Evolutionary conservation across 768 basidiomycete genomes (phyloP).

Genomic region (Suillus luteus): DNA sequence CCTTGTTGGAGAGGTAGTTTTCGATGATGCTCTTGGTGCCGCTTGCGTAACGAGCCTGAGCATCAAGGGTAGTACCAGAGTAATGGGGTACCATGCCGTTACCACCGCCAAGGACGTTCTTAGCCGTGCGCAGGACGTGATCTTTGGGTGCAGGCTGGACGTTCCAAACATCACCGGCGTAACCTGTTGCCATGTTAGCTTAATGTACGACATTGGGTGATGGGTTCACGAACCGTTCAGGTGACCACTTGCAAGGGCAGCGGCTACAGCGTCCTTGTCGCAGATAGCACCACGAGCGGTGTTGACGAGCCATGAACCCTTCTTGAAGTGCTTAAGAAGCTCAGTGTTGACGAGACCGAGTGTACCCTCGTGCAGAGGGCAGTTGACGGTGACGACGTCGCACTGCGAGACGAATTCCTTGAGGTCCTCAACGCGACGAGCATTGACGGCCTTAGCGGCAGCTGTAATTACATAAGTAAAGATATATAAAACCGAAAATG

Average conservation of each 20-base stretch:
- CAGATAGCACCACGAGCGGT: constrained; percentile 92
- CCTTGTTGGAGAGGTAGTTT: constrained; percentile 62
- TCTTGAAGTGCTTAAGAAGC: constrained; percentile 86
- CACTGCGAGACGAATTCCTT: constrained; percentile 64
- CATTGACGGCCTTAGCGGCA: constrained; percentile 65
- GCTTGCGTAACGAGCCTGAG: constrained; percentile 81
- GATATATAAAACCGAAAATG: not conserved
- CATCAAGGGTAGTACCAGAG: constrained; percentile 88
- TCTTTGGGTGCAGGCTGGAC: constrained; percentile 85
- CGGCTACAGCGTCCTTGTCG: constrained; percentile 78
- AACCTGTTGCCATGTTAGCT: constrained; percentile 20
- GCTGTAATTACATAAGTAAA: constrained; percentile 34
- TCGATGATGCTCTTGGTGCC: constrained; percentile 72
- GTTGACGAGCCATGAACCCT: constrained; percentile 91
- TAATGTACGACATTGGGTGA: not conserved
- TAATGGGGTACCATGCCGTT: constrained; percentile 92
- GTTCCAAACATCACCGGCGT: constrained; percentile 74
- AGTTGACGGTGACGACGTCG: constrained; percentile 86
- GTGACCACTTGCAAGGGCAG: constrained; percentile 74
- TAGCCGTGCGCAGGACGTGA: constrained; percentile 83
- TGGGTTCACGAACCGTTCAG: constrained; percentile 48
- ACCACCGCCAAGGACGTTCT: constrained; percentile 79
- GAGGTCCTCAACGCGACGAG: constrained; percentile 76
- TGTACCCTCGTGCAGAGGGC: constrained; percentile 85
- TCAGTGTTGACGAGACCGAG: constrained; percentile 74